These are phyloP conservation scores for Dendrothele bispora DNA, from an alignment of 768 basidiomycete species.

Conservation along the genomic window DNA sequence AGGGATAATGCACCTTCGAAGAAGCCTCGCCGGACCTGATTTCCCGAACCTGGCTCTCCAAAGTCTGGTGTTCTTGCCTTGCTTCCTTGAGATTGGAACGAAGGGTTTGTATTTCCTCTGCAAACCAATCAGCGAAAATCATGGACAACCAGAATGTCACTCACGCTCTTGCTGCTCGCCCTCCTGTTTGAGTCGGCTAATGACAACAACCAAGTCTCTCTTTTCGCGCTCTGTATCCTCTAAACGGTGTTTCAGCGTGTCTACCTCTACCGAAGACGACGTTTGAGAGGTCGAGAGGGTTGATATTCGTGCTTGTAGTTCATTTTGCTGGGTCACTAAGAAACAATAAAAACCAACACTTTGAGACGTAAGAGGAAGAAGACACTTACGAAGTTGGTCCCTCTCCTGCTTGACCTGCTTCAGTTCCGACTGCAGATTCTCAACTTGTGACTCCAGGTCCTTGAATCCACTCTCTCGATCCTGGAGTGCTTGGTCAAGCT, in stretches of 20 bases:
- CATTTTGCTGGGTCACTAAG: slow-evolving; percentile 44
- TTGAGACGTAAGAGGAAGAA: slow-evolving; percentile 6
- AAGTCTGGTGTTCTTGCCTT: slow-evolving; percentile 65
- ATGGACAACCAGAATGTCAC: slow-evolving; percentile 15
- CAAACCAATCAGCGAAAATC: slow-evolving; percentile 3
- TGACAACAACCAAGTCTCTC: slow-evolving; percentile 80
- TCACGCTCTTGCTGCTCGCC: slow-evolving; percentile 71
- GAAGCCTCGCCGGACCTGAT: slow-evolving; percentile 74
- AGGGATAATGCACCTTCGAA: slow-evolving; percentile 53
- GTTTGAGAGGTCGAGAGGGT: slow-evolving; percentile 58
- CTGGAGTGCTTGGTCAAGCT: slow-evolving; percentile 82
- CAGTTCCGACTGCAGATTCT: slow-evolving; percentile 56
- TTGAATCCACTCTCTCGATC: slow-evolving; percentile 66
- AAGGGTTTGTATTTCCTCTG: slow-evolving; percentile 73
- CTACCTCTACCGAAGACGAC: slow-evolving; percentile 62
- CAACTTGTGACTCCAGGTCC: slow-evolving; percentile 55
- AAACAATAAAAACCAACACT: slow-evolving; percentile 18
- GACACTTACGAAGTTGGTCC: slow-evolving; percentile 59
- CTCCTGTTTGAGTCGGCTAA: slow-evolving; percentile 82
- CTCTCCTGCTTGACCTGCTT: slow-evolving; percentile 57
- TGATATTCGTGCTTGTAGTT: slow-evolving; percentile 56
- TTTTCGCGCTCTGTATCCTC: slow-evolving; percentile 89
- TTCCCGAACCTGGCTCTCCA: slow-evolving; percentile 72
- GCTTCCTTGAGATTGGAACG: slow-evolving; percentile 72
- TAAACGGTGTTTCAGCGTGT: slow-evolving; percentile 55